These are phyloP conservation scores for Verticillium albo-atrum DNA, from an alignment of 2,329 filamentous ascomycete species.

Conservation along the genomic window DNA sequence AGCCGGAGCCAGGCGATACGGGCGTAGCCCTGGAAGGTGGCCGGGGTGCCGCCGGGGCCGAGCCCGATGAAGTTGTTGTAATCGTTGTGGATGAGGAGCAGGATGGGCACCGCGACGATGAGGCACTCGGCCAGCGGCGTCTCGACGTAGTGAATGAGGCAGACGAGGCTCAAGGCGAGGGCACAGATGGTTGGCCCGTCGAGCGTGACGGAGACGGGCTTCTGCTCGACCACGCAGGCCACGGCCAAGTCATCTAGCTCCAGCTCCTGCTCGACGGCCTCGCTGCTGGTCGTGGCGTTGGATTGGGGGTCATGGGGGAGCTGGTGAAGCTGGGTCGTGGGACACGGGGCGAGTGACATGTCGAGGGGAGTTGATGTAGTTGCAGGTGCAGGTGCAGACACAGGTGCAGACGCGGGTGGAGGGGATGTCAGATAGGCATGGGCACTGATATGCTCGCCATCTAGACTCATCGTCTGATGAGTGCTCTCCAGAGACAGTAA, in stretches of 20 bases:
- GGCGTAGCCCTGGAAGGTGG: constrained; percentile 68
- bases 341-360: constrained; percentile 11
- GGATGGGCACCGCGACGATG: constrained; percentile 42
- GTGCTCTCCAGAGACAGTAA: not conserved
- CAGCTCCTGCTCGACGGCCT: constrained; percentile 8
- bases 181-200: constrained; percentile 43
- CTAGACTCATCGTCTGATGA: not conserved
- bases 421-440: constrained; percentile 4
- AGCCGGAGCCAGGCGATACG: constrained; percentile 68
- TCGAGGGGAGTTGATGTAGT: too few relatives aligned
- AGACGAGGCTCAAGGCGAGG: constrained; percentile 39
- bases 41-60: constrained; percentile 75
- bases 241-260: constrained; percentile 32
- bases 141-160: constrained; percentile 47
- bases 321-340: constrained; percentile 5
- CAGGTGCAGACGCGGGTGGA: too few relatives aligned
- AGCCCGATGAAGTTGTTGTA: constrained; percentile 72
- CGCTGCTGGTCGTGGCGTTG: not conserved
- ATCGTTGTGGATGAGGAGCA: constrained; percentile 59
- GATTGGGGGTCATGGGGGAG: constrained; percentile 4
- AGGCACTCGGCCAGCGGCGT: constrained; percentile 43
- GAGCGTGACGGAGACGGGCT: constrained; percentile 49
- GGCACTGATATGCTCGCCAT: constrained; percentile 13
- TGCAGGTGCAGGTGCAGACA: too few relatives aligned
- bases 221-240: constrained; percentile 33